A percentile compares a stretch with the other conserved stretches of the same genome.
These are phyloP conservation scores for Leersia perrieri DNA, from an alignment of 176 grass and related monocot species.

Conservation along the genomic window DNA sequence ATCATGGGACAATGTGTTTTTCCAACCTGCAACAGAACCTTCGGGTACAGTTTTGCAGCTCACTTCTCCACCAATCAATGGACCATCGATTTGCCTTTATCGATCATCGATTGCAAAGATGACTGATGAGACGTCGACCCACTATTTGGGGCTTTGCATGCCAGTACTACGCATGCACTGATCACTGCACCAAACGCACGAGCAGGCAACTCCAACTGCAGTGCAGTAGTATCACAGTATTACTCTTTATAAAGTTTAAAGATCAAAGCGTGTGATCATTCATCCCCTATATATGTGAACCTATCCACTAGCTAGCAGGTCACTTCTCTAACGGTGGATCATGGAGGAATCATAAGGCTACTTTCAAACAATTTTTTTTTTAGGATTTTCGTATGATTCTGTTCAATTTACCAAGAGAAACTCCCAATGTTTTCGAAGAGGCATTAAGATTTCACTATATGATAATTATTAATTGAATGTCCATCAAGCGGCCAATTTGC, in stretches of 20 bases:
- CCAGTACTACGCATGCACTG: not conserved
- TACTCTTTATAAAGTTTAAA: not conserved
- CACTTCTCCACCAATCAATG: conserved; percentile 32
- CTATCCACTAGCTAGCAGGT: not conserved
- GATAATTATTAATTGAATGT: too few relatives aligned
- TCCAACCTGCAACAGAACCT: conserved; percentile 18
- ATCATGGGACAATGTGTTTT: not conserved
- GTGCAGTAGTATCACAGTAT: not conserved
- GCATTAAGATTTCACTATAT: not conserved
- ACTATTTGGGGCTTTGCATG: not conserved
- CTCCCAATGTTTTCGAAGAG: not conserved
- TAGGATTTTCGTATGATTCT: not conserved
- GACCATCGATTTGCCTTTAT: not conserved
- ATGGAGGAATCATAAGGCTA: not conserved
- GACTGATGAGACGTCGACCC: not conserved
- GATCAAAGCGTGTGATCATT: not conserved
- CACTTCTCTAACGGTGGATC: not conserved
- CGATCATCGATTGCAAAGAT: not conserved
- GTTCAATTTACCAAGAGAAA: not conserved
- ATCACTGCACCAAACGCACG: not conserved
- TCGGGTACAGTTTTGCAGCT: conserved; percentile 29
- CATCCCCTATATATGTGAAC: not conserved
- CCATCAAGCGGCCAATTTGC: too few relatives aligned
- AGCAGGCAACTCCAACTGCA: not conserved
- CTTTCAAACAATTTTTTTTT: not conserved